Evolutionary conservation across 768 basidiomycete genomes (phyloP).

Genomic region (Lactifluus hygrophoroides): DNA sequence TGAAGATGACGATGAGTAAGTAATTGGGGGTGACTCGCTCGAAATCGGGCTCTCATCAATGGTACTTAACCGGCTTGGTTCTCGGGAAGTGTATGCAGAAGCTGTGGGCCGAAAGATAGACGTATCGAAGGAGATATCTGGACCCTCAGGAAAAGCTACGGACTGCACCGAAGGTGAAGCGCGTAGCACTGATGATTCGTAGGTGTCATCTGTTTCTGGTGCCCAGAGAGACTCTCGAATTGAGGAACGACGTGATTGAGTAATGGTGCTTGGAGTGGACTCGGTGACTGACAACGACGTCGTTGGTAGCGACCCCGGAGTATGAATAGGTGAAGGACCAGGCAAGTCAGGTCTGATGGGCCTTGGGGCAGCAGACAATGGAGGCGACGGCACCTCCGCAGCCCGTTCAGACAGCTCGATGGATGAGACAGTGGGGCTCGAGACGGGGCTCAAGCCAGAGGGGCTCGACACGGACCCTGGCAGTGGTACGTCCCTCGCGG

Average conservation of each 20-base stretch:
- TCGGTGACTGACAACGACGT: slow-evolving; percentile 17
- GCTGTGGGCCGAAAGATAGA: slow-evolving; percentile 61
- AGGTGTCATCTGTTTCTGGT: slow-evolving; percentile 56
- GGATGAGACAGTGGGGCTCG: slow-evolving; percentile 1
- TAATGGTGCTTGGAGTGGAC: slow-evolving; percentile 17
- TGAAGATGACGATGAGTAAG: slow-evolving; percentile 33
- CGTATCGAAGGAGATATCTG: slow-evolving; percentile 63
- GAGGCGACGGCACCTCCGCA: not conserved
- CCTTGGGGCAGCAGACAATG: not conserved
- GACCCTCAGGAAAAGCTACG: slow-evolving; percentile 45
- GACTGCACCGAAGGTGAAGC: slow-evolving; percentile 59
- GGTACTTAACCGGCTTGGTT: slow-evolving; percentile 14
- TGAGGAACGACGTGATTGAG: slow-evolving; percentile 23
- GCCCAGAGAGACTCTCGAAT: slow-evolving; percentile 46
- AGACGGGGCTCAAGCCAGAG: too few species aligned
- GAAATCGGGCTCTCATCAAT: slow-evolving; percentile 22
- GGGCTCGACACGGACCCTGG: slow-evolving; percentile 10
- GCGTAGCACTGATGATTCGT: slow-evolving; percentile 66
- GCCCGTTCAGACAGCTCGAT: not conserved
- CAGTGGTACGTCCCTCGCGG: not conserved
- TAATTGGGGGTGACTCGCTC: slow-evolving; percentile 23
- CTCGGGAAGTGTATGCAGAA: slow-evolving; percentile 25
- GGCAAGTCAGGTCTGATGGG: slow-evolving; percentile 16
- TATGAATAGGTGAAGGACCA: slow-evolving; percentile 24
- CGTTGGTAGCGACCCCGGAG: slow-evolving; percentile 24